Evolutionary conservation across 163 green algal species (phyloP).

Genomic region (Scenedesmus sp.): DNA sequence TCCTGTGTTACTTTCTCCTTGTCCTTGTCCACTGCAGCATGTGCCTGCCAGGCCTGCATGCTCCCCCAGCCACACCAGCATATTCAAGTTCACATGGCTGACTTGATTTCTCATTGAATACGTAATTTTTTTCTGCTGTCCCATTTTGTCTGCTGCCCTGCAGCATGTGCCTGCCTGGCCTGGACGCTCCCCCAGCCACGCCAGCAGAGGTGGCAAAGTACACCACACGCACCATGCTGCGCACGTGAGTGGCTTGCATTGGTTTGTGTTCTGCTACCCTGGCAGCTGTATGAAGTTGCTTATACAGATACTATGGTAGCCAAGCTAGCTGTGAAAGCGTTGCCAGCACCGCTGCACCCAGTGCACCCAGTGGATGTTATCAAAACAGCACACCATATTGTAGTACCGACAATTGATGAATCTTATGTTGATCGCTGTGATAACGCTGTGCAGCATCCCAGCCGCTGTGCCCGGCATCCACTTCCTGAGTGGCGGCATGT

Average conservation of each 20-base stretch:
- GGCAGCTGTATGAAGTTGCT: neutral
- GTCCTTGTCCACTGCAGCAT: no score
- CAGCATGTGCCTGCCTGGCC: conserved; percentile 61
- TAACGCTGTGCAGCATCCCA: conserved; percentile 68
- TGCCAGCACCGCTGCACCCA: no score
- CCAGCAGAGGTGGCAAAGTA: conserved; percentile 80
- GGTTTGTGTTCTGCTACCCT: neutral
- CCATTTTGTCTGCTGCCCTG: no score
- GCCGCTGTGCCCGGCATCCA: conserved; percentile 89
- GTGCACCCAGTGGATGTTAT: no score
- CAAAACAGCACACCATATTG: no score
- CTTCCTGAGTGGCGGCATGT: conserved; percentile 92
- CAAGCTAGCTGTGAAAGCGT: no score
- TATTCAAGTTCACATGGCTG: neutral
- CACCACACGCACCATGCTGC: conserved; percentile 74
- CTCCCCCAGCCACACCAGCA: neutral
- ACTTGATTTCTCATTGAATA: neutral
- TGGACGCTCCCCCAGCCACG: conserved; percentile 76
- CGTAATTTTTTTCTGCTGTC: no score
- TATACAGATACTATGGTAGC: no score
- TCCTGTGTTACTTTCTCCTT: no score
- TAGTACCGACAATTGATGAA: no score
- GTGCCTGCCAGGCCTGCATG: no score
- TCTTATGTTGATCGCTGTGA: neutral
- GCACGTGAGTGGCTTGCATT: conserved; percentile 9